A percentile compares a stretch with the other conserved stretches of the same genome.
Evolutionary conservation across 1,139 yeast species (phyloP).

Genomic region (Taphrina pruni): DNA sequence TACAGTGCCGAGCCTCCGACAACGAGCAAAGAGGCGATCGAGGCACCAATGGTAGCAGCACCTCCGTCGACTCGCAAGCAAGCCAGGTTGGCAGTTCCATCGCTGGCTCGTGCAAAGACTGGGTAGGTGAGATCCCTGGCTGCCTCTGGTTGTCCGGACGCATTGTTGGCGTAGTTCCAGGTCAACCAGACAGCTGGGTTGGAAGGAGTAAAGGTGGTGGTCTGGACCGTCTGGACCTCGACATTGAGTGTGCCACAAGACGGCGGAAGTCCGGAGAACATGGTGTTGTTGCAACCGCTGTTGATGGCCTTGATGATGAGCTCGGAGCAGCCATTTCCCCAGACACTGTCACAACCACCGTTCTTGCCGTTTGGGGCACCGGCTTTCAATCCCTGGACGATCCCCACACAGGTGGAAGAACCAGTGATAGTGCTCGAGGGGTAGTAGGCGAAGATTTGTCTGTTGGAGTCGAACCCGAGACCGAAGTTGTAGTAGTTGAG

Average conservation of each 20-base stretch:
- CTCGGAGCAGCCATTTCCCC: constrained; percentile 39
- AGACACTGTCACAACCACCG: constrained; percentile 38
- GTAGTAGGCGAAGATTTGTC: constrained; percentile 41
- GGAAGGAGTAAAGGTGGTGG: constrained; percentile 34
- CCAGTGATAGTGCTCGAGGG: constrained; percentile 27
- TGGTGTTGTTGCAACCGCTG: constrained; percentile 38
- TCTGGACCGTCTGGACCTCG: constrained; percentile 25
- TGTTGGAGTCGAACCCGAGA: constrained; percentile 16
- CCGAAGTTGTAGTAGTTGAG: constrained; percentile 41
- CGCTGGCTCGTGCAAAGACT: constrained; percentile 36
- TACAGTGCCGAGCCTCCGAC: constrained; percentile 35
- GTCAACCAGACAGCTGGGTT: constrained; percentile 42
- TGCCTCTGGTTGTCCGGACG: constrained; percentile 25
- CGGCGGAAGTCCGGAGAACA: constrained; percentile 39
- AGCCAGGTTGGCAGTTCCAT: constrained; percentile 39
- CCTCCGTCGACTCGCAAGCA: constrained; percentile 37
- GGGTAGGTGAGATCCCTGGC: constrained; percentile 39
- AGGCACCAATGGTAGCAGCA: constrained; percentile 33
- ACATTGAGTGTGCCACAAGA: constrained; percentile 40
- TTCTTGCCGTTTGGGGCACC: constrained; percentile 38
- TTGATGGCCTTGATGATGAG: constrained; percentile 36
- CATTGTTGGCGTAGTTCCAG: constrained; percentile 36
- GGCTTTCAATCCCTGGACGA: constrained; percentile 31
- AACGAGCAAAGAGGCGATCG: constrained; percentile 28
- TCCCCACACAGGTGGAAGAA: constrained; percentile 33